Base-by-base conservation (phyloP, 164 flowering plant genomes). In the Vitis amurensis region DNA sequence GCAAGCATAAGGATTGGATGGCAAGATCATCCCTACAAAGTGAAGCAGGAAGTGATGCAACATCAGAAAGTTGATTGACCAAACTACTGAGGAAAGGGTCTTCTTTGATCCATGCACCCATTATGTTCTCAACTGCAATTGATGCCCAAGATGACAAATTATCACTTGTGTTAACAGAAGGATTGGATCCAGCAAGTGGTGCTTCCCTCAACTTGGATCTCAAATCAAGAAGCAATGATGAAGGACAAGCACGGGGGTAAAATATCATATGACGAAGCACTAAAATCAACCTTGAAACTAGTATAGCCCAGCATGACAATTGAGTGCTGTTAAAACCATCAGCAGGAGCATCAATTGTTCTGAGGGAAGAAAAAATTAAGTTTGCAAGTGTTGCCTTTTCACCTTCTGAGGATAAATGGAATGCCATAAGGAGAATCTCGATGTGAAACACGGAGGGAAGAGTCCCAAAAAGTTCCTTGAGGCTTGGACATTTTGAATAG, bases 361-460 rank as follows among this genome's bases (percentile, higher is more conserved):
- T 80, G 16, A 96, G 75, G 15, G 89, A 78, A 63, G 87, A 78
- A 73, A 87, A 78, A 23, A 96, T 31, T 9, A 74, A 37, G 55
- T 75, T 87, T 59, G 89, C 94, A 47, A 85, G 71, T 27, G 66
- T 57, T 64, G 70, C 78, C 81, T 90, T 96, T 71, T 91, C 97
- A 69, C 52, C 82, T 60, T 81, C 84, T 51, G 89, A 64, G 59
- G 94, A 91, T 62, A 89, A 76, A 80, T 96, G 97, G 74, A 91
- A 96, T 55, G 97, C 91, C 87, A 91, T 78, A 30, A 96, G 84
- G 72, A 96, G 87, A 72, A 93, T 86, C 86, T 96, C 92, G 55
- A 93, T 79, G 75, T 96, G 97, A 69, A 87, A 85, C 14, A 74
- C 29, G 64, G 87, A 88, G 8, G 99, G 99, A 68, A 96, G 92